These are phyloP conservation scores for Phytophthora vignae DNA, from an alignment of 352 stramenopile species.

Conservation along the genomic window DNA sequence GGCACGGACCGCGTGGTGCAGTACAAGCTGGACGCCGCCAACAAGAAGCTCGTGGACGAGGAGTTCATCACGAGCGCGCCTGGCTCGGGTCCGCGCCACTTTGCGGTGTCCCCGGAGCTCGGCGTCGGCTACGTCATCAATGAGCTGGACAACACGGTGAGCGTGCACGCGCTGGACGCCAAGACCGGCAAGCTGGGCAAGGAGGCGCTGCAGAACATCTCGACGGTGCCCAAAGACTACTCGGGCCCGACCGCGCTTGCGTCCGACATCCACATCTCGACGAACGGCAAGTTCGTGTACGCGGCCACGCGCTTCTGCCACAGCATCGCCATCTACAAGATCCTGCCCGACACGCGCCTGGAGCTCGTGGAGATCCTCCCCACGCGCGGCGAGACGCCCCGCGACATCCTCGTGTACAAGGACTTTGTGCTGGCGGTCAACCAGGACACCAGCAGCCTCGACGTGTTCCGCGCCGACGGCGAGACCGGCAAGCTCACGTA, in stretches of 20 bases:
- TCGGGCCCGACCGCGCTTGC: conserved; percentile 28
- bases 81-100: conserved; percentile 75
- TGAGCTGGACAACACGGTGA: conserved; percentile 74
- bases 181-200: conserved; percentile 52
- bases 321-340: conserved; percentile 69
- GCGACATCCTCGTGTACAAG: conserved; percentile 61
- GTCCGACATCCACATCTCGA: conserved; percentile 70
- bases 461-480: conserved; percentile 63
- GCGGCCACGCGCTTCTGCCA: conserved; percentile 72
- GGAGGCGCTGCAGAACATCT: conserved; percentile 66
- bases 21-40: conserved; percentile 51
- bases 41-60: conserved; percentile 50
- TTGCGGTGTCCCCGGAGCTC: conserved; percentile 67
- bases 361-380: conserved; percentile 53
- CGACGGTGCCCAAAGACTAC: conserved; percentile 64
- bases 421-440: conserved; percentile 69
- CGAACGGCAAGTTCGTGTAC: conserved; percentile 64
- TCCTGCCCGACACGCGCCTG: conserved; percentile 51
- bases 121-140: conserved; percentile 72
- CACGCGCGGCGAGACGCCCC: conserved; percentile 62
- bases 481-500: conserved; percentile 56
- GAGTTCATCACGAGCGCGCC: conserved; percentile 53
- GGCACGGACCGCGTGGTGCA: conserved; percentile 77
- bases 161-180: conserved; percentile 62
- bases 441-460: conserved; percentile 67